A percentile compares a stretch with the other conserved stretches of the same genome.
Evolutionary conservation across 2,329 filamentous ascomycete genomes (phyloP).

Genomic region (Fulvia fulva): DNA sequence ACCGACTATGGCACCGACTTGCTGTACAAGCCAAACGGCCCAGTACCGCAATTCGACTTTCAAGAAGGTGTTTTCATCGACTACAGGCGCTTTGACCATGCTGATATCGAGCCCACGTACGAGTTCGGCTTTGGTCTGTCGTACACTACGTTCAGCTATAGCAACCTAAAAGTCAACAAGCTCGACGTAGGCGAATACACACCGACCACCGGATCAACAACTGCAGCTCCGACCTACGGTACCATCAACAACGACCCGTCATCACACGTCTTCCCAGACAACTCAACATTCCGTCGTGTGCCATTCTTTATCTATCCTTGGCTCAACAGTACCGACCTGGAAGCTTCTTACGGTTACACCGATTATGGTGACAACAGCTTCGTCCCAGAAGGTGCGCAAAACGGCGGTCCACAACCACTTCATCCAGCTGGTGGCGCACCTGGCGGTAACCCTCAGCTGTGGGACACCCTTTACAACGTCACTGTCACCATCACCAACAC

Average conservation of each 20-base stretch:
- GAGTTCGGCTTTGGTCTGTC: constrained; percentile 55
- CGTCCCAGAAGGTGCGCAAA: constrained; percentile 51
- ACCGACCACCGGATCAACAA: constrained; percentile 59
- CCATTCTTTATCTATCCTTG: constrained; percentile 66
- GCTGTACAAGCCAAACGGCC: constrained; percentile 65
- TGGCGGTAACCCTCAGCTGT: constrained; percentile 53
- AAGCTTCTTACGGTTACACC: constrained; percentile 54
- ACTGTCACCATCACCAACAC: constrained; percentile 60
- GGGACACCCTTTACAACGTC: constrained; percentile 56
- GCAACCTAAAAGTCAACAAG: constrained; percentile 57
- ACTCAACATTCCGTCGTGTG: constrained; percentile 48
- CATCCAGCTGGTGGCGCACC: constrained; percentile 67
- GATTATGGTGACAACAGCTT: constrained; percentile 63
- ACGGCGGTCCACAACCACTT: constrained; percentile 36
- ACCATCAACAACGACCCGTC: constrained; percentile 59
- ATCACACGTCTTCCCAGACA: constrained; percentile 64
- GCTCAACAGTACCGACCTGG: constrained; percentile 59
- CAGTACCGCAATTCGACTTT: constrained; percentile 68
- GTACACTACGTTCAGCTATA: constrained; percentile 75
- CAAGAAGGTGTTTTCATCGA: constrained; percentile 77
- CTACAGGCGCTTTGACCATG: constrained; percentile 69
- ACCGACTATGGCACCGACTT: constrained; percentile 63
- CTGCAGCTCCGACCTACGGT: constrained; percentile 60
- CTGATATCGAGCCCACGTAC: constrained; percentile 59
- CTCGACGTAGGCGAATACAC: constrained; percentile 49